Conservation (phyloP, 148 eudicot genomes). For the Polygonum aviculare region DNA sequence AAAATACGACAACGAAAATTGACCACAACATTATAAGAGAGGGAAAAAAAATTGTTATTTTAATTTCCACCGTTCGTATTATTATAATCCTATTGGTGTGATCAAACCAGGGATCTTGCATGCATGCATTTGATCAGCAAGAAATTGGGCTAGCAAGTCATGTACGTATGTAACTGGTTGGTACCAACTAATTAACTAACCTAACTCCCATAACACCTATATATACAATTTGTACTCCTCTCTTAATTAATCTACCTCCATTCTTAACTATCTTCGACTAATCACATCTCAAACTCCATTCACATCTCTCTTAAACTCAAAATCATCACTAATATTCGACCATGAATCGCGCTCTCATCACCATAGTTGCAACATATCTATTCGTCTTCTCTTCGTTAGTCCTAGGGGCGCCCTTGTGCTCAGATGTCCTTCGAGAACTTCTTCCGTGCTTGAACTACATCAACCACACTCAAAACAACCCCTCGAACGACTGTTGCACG, state of each 20-base stretch:
- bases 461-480: neutral
- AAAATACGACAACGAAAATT: no score
- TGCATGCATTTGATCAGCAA: neutral
- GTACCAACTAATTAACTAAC: no score
- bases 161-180: no score
- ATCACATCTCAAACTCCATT: neutral
- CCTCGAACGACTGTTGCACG: neutral
- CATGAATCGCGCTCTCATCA: neutral
- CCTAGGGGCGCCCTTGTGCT: neutral
- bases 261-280: neutral
- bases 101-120: neutral
- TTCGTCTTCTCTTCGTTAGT: neutral
- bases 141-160: neutral
- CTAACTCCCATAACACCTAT: neutral
- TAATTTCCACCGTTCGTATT: no score
- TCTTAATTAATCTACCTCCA: neutral
- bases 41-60: no score
- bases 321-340: neutral
- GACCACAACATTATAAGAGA: no score
- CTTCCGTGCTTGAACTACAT: neutral
- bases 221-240: neutral
- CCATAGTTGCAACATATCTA: neutral
- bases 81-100: no score
- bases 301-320: neutral
- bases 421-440: neutral